Base-by-base conservation (phyloP, 129 eudicot genomes). In the Flaveria brownii region DNA sequence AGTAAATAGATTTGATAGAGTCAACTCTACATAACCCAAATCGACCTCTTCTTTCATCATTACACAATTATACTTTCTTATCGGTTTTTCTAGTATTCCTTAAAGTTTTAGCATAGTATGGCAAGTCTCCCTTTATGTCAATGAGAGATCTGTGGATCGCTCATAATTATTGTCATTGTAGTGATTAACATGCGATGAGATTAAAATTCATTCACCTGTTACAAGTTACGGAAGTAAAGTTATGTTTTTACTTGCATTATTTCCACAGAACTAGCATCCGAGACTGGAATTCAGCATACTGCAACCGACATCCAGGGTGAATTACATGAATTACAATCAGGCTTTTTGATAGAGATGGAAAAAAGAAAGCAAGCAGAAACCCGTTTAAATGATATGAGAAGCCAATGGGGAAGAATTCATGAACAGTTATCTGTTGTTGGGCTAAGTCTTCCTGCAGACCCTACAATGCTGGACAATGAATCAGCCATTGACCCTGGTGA, bases 291-390 rank as follows among this genome's bases (percentile, higher is more conserved):
- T 15, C 97, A 85, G 75, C 78, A 65, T 13, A 83, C 91, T 3
- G 47, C 78, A 46, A 78, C 49, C 50, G 91, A 89, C 71, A 42
- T 85, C 30, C 97, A 95, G 73, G 84, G 72, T 84, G 99, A 95
- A 77, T 59, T 95, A 72, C 80, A 81, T 30, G 97, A 89, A 77
- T 74, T 89, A 62, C 82, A 79, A 71, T 77, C 83, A 54, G 89
- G 88, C 45, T 86, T 89, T 51, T 72, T 89, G 72, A 80, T 82
- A 77, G 95, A 95, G 88, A 82, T 88, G 59, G 99, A 95, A 69
- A 95, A 87, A 83, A 79, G 94, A 78, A 95, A 87, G 82, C 92
- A 87, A 85, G 91, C 88, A 46, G 99, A 95, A 82, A 91, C 86
- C 70, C 61, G 61, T 25, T 72, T 95, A 59, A 75, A 77, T 63